Evolutionary conservation across 2,329 filamentous ascomycete genomes (phyloP).

Genomic region (Colletotrichum cereale): DNA sequence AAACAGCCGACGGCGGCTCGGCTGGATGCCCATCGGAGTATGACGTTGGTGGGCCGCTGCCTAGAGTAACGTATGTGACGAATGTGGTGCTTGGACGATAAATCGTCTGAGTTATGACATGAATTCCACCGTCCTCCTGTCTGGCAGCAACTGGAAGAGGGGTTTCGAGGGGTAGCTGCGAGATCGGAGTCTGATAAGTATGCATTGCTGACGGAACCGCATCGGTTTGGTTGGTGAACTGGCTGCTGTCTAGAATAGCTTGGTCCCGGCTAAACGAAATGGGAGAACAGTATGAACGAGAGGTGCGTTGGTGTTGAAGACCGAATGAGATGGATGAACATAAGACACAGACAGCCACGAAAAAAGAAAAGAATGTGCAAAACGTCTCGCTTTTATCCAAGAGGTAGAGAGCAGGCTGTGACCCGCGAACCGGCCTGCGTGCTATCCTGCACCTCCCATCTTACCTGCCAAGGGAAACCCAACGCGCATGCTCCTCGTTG

Average conservation of each 20-base stretch:
- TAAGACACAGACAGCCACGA: neutral
- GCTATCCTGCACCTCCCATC: slow-evolving; percentile 9
- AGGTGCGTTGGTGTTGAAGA: neutral
- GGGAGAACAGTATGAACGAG: neutral
- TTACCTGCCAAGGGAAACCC: slow-evolving; percentile 26
- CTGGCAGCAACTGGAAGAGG: slow-evolving; percentile 23
- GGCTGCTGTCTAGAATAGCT: neutral
- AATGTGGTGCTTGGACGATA: slow-evolving; percentile 52
- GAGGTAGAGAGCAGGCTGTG: slow-evolving; percentile 27
- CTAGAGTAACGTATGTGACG: slow-evolving; percentile 51
- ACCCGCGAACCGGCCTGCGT: neutral
- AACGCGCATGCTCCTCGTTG: slow-evolving; percentile 6
- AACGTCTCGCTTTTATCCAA: slow-evolving; percentile 21
- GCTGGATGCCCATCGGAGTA: slow-evolving; percentile 35
- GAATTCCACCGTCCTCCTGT: slow-evolving; percentile 25
- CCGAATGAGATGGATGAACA: neutral
- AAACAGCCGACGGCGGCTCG: slow-evolving; percentile 32
- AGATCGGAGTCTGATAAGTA: slow-evolving; percentile 26
- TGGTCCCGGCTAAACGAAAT: neutral
- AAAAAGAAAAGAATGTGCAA: slow-evolving; percentile 22
- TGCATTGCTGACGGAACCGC: slow-evolving; percentile 32
- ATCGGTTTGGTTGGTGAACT: slow-evolving; percentile 12
- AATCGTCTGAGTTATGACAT: slow-evolving; percentile 53
- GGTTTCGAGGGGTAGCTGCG: slow-evolving; percentile 17
- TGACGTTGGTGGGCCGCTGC: slow-evolving; percentile 33